phyloP scores from a whole-genome alignment of 176 grass and related monocot species.

The Ensete glaucum region DNA sequence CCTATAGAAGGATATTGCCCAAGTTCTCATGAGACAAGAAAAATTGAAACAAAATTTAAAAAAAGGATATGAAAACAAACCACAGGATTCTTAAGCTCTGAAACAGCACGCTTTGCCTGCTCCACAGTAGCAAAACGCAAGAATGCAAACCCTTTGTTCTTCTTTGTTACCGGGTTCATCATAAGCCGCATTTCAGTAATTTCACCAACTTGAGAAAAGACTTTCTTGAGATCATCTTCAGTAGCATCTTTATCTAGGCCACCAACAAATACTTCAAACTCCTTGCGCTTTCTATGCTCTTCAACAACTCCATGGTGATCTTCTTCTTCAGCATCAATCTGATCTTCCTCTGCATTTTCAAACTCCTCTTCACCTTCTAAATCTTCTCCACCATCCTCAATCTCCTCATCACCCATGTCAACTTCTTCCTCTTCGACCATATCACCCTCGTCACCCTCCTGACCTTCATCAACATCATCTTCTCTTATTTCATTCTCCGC shows the following conservation, averaged over 20 bases:
- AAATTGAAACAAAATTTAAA: not conserved
- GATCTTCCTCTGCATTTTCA: conserved; percentile 20
- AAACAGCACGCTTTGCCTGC: conserved; percentile 65
- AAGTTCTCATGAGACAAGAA: conserved; percentile 12
- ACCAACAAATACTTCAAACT: conserved; percentile 96
- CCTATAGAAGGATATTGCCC: conserved; percentile 30
- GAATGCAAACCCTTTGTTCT: conserved; percentile 98
- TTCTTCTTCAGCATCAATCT: conserved; percentile 40
- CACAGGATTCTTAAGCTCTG: conserved; percentile 60
- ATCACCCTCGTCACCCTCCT: conserved; percentile 2
- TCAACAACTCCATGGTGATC: conserved; percentile 59
- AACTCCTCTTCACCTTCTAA: conserved; percentile 24
- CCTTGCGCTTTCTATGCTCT: conserved; percentile 63
- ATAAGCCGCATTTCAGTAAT: conserved; percentile 76
- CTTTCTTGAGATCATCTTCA: conserved; percentile 70
- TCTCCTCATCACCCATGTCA: conserved; percentile 57
- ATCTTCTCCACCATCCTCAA: conserved; percentile 15
- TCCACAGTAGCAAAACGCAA: conserved; percentile 80
- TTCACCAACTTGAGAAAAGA: conserved; percentile 79
- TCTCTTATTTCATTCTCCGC: conserved; percentile 45
- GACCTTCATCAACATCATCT: conserved; percentile 30
- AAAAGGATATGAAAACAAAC: conserved; percentile 35
- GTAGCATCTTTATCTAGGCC: conserved; percentile 79
- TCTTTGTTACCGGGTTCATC: conserved; percentile 76
- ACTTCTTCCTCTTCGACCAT: conserved; percentile 72